Evolutionary conservation across 352 stramenopile species (phyloP).

Genomic region (Phytopythium delawarense): DNA sequence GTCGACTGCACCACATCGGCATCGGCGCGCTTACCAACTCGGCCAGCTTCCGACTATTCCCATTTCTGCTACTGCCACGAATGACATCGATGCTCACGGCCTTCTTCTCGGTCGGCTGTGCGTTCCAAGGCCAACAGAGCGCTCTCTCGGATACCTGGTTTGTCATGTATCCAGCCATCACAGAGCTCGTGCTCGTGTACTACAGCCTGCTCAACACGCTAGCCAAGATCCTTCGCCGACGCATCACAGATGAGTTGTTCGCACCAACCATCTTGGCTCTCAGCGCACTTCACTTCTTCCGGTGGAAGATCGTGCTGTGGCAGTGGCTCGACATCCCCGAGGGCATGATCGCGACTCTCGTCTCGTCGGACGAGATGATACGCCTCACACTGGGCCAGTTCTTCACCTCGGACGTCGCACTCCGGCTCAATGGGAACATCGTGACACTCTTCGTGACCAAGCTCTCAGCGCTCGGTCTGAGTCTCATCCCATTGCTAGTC

Average conservation of each 20-base stretch:
- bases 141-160: conserved; percentile 10
- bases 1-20: conserved; percentile 2
- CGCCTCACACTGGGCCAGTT: not conserved
- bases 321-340: conserved; percentile 7
- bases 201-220: conserved; percentile 11
- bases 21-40: conserved; percentile 12
- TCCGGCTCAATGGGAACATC: conserved; percentile 14
- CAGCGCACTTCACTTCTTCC: not conserved
- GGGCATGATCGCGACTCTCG: conserved; percentile 1
- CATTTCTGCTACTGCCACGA: conserved; percentile 5
- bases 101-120: conserved; percentile 8
- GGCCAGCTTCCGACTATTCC: conserved; percentile 9
- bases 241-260: conserved; percentile 7
- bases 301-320: not conserved
- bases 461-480: conserved; percentile 6
- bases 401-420: conserved; percentile 11
- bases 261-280: conserved; percentile 3
- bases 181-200: conserved; percentile 6
- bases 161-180: conserved; percentile 12
- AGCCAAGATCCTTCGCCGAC: conserved; percentile 5
- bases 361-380: conserved; percentile 13
- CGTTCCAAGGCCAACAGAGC: conserved; percentile 10
- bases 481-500: conserved; percentile 5
- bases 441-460: conserved; percentile 9
- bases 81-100: conserved; percentile 2